phyloP scores from a whole-genome alignment of 148 eudicot genomes.

The Rheum nobile region DNA sequence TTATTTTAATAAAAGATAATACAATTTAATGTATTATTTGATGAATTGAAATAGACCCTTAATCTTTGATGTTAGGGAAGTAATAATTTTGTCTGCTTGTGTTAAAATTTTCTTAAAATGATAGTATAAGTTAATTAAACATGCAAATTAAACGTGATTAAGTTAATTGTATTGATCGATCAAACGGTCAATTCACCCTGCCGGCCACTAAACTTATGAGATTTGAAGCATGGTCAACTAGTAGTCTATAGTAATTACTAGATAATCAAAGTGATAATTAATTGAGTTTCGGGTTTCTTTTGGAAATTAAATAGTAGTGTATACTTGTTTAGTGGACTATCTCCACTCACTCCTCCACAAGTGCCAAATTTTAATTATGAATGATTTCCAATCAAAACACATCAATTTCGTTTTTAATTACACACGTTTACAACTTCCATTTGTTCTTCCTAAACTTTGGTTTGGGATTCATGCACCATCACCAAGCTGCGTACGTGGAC shows the following conservation, averaged over 20 bases:
- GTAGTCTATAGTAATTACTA: background rate
- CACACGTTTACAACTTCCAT: background rate
- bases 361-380: background rate
- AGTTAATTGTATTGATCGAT: background rate
- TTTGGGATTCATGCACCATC: background rate
- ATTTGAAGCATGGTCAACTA: background rate
- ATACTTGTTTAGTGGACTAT: background rate
- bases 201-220: background rate
- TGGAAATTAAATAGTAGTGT: no score
- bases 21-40: no score
- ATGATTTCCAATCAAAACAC: background rate
- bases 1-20: no score
- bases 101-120: no score
- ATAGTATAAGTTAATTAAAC: background rate
- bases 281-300: no score
- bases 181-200: conserved; percentile 2
- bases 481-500: background rate
- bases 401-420: background rate
- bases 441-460: background rate
- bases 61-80: no score
- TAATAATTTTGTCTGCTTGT: no score
- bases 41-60: no score
- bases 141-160: background rate
- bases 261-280: no score
- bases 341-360: background rate